A percentile compares a stretch with the other conserved stretches of the same genome.
Conservation (phyloP, 2,329 filamentous ascomycete genomes). For the Pseudogymnoascus sp. region DNA sequence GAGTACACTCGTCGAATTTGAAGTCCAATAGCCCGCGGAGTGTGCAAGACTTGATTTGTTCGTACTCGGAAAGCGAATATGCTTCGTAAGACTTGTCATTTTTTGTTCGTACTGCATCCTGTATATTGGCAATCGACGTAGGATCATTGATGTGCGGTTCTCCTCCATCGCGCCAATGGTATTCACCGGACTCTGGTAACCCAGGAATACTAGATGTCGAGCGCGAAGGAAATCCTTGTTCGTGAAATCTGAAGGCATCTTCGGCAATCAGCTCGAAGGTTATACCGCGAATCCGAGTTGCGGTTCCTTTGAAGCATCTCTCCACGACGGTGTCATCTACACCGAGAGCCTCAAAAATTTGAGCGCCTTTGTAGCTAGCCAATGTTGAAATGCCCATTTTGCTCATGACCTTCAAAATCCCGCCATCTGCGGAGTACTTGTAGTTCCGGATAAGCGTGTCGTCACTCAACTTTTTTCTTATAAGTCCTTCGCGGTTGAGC, state of each 20-base stretch:
- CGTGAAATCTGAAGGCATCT: conserved; percentile 90
- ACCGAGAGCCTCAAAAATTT: conserved; percentile 94
- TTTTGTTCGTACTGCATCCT: conserved; percentile 92
- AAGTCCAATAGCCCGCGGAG: conserved; percentile 92
- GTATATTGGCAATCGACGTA: conserved; percentile 89
- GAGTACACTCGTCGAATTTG: conserved; percentile 77
- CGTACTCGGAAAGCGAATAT: conserved; percentile 86
- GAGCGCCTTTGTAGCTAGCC: conserved; percentile 93
- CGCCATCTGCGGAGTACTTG: conserved; percentile 91
- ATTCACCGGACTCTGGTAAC: conserved; percentile 87
- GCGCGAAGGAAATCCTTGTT: conserved; percentile 81
- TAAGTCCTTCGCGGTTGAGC: conserved; percentile 86
- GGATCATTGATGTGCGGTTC: conserved; percentile 95
- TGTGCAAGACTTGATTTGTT: conserved; percentile 94
- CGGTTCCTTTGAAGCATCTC: conserved; percentile 88
- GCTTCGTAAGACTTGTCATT: conserved; percentile 98
- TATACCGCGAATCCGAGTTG: conserved; percentile 87
- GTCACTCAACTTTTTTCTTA: conserved; percentile 79
- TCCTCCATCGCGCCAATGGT: conserved; percentile 96
- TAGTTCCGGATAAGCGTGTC: conserved; percentile 88
- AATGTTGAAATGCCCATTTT: conserved; percentile 99
- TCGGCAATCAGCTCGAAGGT: conserved; percentile 91
- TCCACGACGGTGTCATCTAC: conserved; percentile 89
- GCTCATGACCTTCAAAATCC: conserved; percentile 97
- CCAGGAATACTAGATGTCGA: conserved; percentile 70